Base-by-base conservation (phyloP, 2,329 filamentous ascomycete species). In the Phoma sp. region DNA sequence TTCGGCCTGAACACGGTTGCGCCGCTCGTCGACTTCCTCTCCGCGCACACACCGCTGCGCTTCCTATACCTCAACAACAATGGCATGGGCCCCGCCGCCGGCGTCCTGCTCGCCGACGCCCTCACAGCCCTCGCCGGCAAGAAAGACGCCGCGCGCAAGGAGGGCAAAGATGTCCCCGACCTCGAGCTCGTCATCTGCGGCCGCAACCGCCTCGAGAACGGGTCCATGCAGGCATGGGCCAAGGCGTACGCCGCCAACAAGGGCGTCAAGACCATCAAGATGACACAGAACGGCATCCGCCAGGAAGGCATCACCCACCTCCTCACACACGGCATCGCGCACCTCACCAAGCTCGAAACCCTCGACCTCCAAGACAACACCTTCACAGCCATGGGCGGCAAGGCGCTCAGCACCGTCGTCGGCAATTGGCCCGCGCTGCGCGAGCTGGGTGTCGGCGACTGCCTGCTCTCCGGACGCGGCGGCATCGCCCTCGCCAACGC, bases 51-150 rank as follows among this genome's bases (percentile, higher is more conserved):
- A 3, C 93, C 95, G 2, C 87, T 99, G 37, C 92, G 93, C 76
- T 93, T 97, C 76, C 86, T 99, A 25, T 91, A 96, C 77, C 86
- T 99, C 54, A 98, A 98, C 83, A 99, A 99, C 83, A 99, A 99
- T 76, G 95, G 95, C 25, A 86, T 99, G 33, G 95, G 95, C 10
- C 95, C 95, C 22, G 88, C 92, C 58, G 93, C 93, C 8, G 95
- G 95, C 53, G 91, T 90, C 40, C 82, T 95, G 48, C 88, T 99
- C 66, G 95, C 93, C 44, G 88, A 97, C 72, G 90, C 95, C 6
- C 87, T 99, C 49, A 89, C 86, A 18, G 83, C 87, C 60, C 87
- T 99, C 35, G 90, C 96, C 52, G 84, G 83, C 59, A 92, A 91
- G 79, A 98, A 98, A 79, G 87, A 87, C 62, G 86, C 86, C 52